Base-by-base conservation (phyloP, 2,329 filamentous ascomycete species). In the Teratosphaeria nubilosa region DNA sequence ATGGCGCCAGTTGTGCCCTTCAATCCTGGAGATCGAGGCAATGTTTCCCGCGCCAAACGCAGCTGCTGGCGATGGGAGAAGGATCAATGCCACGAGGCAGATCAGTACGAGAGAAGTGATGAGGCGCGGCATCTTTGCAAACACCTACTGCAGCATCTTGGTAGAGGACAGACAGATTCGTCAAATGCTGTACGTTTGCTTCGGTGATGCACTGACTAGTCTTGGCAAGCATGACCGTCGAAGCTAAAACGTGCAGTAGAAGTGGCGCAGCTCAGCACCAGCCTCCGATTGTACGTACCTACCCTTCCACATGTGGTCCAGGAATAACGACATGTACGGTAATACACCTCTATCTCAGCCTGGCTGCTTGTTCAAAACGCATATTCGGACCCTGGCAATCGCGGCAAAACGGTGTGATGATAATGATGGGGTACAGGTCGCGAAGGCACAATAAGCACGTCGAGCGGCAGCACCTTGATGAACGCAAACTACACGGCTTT, bases 1-100 rank as follows among this genome's bases (percentile, higher is more conserved):
- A 76, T 80, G 77, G 54, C 77, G 75, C 76, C 76, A 80, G 65
- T 80, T 80, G 60, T 76, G 70, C 7, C 77, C 77, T 64, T 80
- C 74, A 55, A 76, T 70, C 53, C 69, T 68, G 30, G 73, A 74
- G 50, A 75, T 70, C 3, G 70, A 73, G 22, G 73, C 73, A 59
- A 76, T 76, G 63, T 80, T 80, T 32, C 77, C 77, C 5, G 77
- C 77, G 54, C 77, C 77, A 62, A 80, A 80, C 4, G 69, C 69
- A 37, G 67, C 65, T 37, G 63, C 65, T 24, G 68, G 68, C 6
- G 66, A 65, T 16, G 67, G 62, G 20, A 70, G 62, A 32, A 69
- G 59, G 22, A 67, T 59, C 13, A 71, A 50, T 13, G 61, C 67
- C 6, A 66, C 56, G 13, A 68, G 53, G 16, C 68, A 51, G 57